Evolutionary conservation across 169 alveolate species (phyloP), one percentile per base, ranked within the genome.

Genomic region (Plasmodium sp.): DNA sequence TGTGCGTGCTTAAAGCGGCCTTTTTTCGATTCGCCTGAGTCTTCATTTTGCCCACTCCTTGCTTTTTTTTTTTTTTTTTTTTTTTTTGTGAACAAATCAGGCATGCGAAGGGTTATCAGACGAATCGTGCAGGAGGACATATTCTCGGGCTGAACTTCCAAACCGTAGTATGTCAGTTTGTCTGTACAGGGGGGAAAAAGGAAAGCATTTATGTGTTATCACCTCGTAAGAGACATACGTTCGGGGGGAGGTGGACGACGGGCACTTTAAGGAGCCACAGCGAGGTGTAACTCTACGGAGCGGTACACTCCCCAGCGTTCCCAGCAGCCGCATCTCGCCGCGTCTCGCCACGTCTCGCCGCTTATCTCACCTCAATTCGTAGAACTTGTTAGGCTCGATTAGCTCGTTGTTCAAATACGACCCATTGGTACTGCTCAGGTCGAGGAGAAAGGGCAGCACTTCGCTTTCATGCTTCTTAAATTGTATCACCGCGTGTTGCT

Each of bases 401-500:
- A 96, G 94, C 56, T 97, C 98, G 18, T 97, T 98, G 95, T 99
- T 99, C 83, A 99, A 93, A 56, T 75, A 98, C 9, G 99, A 98
- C 51, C 99, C 99, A 93, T 98, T 98, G 10, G 99, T 98, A 84
- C 99, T 98, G 84, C 98, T 99, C 88, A 99, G 96, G 96, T 99
- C 99, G 90, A 99, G 98, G 54, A 99, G 84, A 96, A 98, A 99
- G 3, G 99, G 99, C 94, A 85, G n/a, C 22, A 92, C 81, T 33
- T 97, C 91, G 67, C 94, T 96, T 36, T 92, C 96, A 34, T 93
- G 94, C 75, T 92, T 95, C 84, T 99, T 96, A 94, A 97, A 98
- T 93, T 99, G 99, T 56, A 99, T 98, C n/a, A 98, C 99, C 9
- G 99, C 99, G 94, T 99, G 99, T 93, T 99, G 99, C 67, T 97